A percentile compares a stretch with the other conserved stretches of the same genome.
phyloP scores from a whole-genome alignment of 2,329 filamentous ascomycete species.

The Fusarium sp. region DNA sequence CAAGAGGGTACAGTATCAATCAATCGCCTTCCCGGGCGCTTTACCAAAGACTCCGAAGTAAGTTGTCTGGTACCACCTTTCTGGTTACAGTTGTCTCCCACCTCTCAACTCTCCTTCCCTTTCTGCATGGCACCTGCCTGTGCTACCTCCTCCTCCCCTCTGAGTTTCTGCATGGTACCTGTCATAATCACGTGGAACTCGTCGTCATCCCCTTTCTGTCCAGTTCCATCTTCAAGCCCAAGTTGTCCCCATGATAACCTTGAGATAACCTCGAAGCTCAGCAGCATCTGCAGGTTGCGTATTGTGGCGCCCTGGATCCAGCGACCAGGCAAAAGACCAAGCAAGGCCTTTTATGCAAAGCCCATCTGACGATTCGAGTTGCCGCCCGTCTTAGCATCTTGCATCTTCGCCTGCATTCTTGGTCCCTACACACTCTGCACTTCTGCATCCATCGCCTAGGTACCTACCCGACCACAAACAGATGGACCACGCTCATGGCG shows the following conservation, averaged over 20 bases:
- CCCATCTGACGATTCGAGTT: constrained; percentile 5
- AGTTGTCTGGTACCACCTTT: constrained; percentile 6
- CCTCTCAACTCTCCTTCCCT: neutral
- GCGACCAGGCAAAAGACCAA: neutral
- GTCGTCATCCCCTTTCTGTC: neutral
- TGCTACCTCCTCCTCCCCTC: neutral
- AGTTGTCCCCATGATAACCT: constrained; percentile 1
- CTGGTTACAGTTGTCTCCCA: constrained; percentile 6
- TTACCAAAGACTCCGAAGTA: neutral
- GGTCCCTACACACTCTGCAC: neutral
- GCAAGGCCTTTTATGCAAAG: neutral
- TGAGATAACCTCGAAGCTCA: neutral
- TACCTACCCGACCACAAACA: neutral
- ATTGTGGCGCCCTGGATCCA: neutral
- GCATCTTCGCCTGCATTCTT: constrained; percentile 4
- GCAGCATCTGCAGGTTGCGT: neutral
- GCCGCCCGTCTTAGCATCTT: neutral
- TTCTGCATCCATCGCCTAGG: constrained; percentile 5
- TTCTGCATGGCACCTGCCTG: neutral
- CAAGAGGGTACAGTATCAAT: neutral
- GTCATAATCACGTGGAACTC: constrained; percentile 10
- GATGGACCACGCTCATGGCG: constrained; percentile 1
- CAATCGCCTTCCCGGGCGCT: neutral
- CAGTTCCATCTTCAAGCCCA: neutral
- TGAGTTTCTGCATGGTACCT: constrained; percentile 3